A percentile compares a stretch with the other conserved stretches of the same genome.
These are phyloP conservation scores for Cocos nucifera DNA, from an alignment of 176 grass and related monocot genomes.

Conservation along the genomic window DNA sequence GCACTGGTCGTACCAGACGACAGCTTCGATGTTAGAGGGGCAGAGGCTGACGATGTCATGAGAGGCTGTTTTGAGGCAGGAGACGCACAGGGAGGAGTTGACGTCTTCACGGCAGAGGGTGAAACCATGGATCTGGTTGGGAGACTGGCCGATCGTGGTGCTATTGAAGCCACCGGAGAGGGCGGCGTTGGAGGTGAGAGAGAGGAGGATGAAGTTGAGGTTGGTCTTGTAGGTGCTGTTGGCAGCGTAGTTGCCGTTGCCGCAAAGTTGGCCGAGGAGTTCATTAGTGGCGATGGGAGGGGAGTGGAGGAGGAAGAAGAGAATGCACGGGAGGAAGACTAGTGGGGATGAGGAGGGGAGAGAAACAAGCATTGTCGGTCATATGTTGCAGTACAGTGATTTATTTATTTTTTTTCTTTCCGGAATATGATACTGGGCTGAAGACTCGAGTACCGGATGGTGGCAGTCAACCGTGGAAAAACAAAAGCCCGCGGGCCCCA, in stretches of 20 bases:
- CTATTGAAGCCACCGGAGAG: conserved; percentile 14
- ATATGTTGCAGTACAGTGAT: too few species aligned
- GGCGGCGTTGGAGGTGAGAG: not conserved
- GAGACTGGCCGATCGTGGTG: not conserved
- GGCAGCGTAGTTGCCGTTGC: conserved; percentile 27
- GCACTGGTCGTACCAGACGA: conserved; percentile 37
- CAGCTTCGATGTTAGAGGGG: conserved; percentile 6
- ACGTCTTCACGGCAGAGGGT: conserved; percentile 44
- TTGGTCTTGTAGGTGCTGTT: conserved; percentile 20
- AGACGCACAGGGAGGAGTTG: conserved; percentile 11
- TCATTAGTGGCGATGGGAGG: too few species aligned
- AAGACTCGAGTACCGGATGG: too few species aligned
- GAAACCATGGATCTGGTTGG: conserved; percentile 23
- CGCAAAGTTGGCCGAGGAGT: not conserved
- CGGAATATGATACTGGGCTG: too few species aligned
- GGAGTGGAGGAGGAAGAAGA: too few species aligned
- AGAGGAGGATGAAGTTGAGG: conserved; percentile 13
- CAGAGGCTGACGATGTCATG: conserved; percentile 6
- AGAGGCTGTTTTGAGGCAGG: conserved; percentile 21
- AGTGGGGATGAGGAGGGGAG: too few species aligned
- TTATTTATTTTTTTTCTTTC: too few species aligned
- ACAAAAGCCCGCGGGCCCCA: too few species aligned
- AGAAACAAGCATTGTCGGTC: too few species aligned
- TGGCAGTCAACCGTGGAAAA: too few species aligned
- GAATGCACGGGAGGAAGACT: too few species aligned